Base-by-base conservation (phyloP, 331 rosid species). In the Acacia concinna region DNA sequence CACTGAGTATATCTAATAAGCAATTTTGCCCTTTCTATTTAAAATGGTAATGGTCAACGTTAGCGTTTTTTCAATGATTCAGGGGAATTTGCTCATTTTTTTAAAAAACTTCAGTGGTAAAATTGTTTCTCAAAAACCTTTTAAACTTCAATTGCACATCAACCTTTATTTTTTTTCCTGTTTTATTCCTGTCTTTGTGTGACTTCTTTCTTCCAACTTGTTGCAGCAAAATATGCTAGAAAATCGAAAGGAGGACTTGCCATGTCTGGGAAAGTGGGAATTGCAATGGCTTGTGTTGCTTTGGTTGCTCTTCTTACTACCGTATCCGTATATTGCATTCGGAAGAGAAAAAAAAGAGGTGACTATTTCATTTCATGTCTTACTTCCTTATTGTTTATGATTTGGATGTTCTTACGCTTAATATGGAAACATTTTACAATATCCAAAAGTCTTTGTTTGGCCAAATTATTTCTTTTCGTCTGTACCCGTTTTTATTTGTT, bases 211-310 rank as follows among this genome's bases (percentile, higher is more conserved):
- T 31, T 30, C 21, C 21, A 0, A 9, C 32, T 59, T 27, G 7
- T 8, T 2, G 28, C 84, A 90, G 95, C 84, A 37, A 63, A 79
- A 31, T 76, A 84, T 49, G 1, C 57, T 43, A 85, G 35, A 11
- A 73, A 62, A 12, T 17, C 40, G 12, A 77, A 21, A 41, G 8
- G 43, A n/a, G 68, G 15, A 11, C 15, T 68, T 14, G 28, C 25
- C 13, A 86, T 78, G 73, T 81, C 11, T 37, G 15, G 40, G 49
- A 74, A 76, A 56, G 31, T 74, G 18, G 73, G 71, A 73, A 77
- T 84, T 46, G 21, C 57, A 0, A 78, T 51, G 1, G 40, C 73
- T 34, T 67, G 78, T 32, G 34, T 81, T 13, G 14, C 63, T 17
- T 46, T 75, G 44, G 28, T 52, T 35, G 3, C 77, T 32, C 46